These are phyloP conservation scores for Malassezia caprae DNA, from an alignment of 1,284 basidiomycete species.

Conservation along the genomic window DNA sequence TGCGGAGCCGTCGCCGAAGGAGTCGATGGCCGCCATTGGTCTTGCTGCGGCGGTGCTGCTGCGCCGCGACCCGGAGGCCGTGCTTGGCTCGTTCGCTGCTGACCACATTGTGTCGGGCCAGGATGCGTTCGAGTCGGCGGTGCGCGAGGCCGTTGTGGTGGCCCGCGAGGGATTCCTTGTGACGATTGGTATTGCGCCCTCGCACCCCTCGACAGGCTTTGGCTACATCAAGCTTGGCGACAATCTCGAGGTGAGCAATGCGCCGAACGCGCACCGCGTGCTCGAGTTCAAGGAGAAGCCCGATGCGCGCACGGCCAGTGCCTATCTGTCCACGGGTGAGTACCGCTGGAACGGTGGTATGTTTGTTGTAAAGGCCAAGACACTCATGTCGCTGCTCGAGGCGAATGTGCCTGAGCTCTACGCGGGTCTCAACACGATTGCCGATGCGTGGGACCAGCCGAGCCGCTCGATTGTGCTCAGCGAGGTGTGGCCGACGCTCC, in stretches of 20 bases:
- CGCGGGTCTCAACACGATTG: slow-evolving; percentile 37
- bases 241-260: slow-evolving; percentile 24
- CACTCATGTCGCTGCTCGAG: slow-evolving; percentile 33
- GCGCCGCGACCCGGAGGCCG: slow-evolving; percentile 41
- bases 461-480: slow-evolving; percentile 20
- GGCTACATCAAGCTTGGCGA: slow-evolving; percentile 48
- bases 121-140: slow-evolving; percentile 45
- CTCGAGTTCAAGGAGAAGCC: slow-evolving; percentile 49
- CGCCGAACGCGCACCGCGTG: slow-evolving; percentile 43
- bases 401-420: slow-evolving; percentile 36
- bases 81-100: slow-evolving; percentile 45
- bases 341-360: slow-evolving; percentile 49
- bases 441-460: slow-evolving; percentile 37
- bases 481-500: slow-evolving; percentile 40
- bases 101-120: slow-evolving; percentile 47
- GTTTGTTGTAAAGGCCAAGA: slow-evolving; percentile 46
- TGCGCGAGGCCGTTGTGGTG: slow-evolving; percentile 43
- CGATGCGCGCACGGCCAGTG: slow-evolving; percentile 43
- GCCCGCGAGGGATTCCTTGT: slow-evolving; percentile 45
- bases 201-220: slow-evolving; percentile 45
- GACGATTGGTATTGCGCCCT: slow-evolving; percentile 47
- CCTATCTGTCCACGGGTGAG: slow-evolving; percentile 44
- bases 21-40: slow-evolving; percentile 46
- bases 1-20: slow-evolving; percentile 44
- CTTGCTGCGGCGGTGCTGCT: slow-evolving; percentile 43